Evolutionary conservation across 495 filamentous ascomycete genomes (phyloP).

Genomic region (Aspergillus kassunensis): DNA sequence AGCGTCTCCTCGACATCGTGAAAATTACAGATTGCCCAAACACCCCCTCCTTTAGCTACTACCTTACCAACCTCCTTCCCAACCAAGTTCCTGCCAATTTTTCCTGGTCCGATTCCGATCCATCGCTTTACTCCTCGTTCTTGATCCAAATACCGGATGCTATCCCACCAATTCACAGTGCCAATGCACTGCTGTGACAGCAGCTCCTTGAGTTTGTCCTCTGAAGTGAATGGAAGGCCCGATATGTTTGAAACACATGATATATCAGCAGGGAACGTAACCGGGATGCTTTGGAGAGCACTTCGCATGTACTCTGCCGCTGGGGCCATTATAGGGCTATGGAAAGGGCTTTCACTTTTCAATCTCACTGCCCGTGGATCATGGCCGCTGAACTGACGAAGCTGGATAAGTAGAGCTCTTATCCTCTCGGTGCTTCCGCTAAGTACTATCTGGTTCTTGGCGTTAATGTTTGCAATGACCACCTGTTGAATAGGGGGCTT

Average conservation of each 20-base stretch:
- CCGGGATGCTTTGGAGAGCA: constrained; percentile 53
- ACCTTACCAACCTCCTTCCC: constrained; percentile 92
- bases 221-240: constrained; percentile 68
- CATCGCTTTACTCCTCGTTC: constrained; percentile 78
- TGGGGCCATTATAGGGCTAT: constrained; percentile 87
- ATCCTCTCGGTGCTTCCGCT: constrained; percentile 84
- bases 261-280: constrained; percentile 70
- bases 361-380: constrained; percentile 85
- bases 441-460: constrained; percentile 92
- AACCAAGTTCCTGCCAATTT: constrained; percentile 89
- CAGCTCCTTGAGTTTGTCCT: constrained; percentile 68
- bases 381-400: constrained; percentile 88
- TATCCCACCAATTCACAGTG: constrained; percentile 92
- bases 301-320: constrained; percentile 67
- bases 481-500: constrained; percentile 78
- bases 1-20: constrained; percentile 76
- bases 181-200: constrained; percentile 76
- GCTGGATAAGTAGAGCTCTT: constrained; percentile 77
- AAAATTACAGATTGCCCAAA: constrained; percentile 87
- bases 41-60: constrained; percentile 76
- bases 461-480: constrained; percentile 90
- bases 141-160: constrained; percentile 83
- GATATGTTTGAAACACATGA: constrained; percentile 85
- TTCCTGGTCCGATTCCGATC: constrained; percentile 93
- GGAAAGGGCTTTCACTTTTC: constrained; percentile 89